Base-by-base conservation (phyloP, 2,329 filamentous ascomycete species). In the Neopestalotiopsis rosae region DNA sequence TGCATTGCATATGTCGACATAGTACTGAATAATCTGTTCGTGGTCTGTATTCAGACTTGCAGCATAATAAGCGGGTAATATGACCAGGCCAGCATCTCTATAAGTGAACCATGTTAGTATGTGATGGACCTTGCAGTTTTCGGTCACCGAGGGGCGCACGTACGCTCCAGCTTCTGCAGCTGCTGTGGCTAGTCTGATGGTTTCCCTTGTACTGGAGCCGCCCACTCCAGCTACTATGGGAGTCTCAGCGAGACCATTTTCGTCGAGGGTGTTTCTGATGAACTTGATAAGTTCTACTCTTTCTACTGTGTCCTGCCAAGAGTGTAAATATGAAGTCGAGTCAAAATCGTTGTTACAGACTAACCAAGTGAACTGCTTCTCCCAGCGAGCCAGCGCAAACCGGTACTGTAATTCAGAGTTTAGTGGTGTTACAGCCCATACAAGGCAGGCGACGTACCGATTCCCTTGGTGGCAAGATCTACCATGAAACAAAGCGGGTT, bases 1-100 rank as follows among this genome's bases (percentile, higher is more conserved):
- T 12, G 12, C 72, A 64, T 71, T 67, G 67, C 73, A 75, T 28
- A 75, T 73, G 65, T 75, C 73, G 30, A 72, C 38, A 52, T 73
- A 74, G 62, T 75, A 75, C 68, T 75, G 73, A 45, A 73, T 59
- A 4, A 75, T 70, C 64, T 75, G 73, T 4, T 70, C 68, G 7
- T 67, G n/a, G 45, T 75, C 72, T 17, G 72, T 64, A 30, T 69
- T 72, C 2, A 75, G 70, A 65, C 72, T 75, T 32, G 72, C 73
- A 7, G 73, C 73, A 61, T 75, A 75, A 69, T 75, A 75, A 20
- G 72, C 73, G 40, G 73, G 73, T 24, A 74, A 68, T 62, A 75
- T 75, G 1, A 75, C 73, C 67, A 75, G 73, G 14, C 73, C 73
- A 5, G 73, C 73, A 66, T 75, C 73, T 58, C 73, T 75, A 52